These are phyloP conservation scores for Lignosus rhinocerotis DNA, from an alignment of 1,284 basidiomycete genomes.

Conservation along the genomic window DNA sequence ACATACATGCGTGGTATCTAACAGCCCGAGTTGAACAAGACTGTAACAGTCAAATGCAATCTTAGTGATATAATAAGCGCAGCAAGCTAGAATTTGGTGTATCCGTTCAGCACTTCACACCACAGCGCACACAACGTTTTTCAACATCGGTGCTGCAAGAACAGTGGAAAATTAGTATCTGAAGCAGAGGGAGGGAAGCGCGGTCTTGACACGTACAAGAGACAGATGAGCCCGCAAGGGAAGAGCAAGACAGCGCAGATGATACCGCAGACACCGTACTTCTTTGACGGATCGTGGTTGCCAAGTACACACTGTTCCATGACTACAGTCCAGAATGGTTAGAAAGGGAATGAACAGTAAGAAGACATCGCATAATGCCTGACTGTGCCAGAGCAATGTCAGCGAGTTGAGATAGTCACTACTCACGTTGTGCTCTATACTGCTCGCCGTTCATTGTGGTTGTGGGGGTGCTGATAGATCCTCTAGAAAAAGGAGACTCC, in stretches of 20 bases:
- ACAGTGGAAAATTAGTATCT: not conserved
- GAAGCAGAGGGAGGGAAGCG: not conserved
- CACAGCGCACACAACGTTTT: slow-evolving; percentile 25
- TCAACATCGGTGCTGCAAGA: slow-evolving; percentile 15
- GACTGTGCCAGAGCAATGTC: not conserved
- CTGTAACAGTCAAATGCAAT: not conserved
- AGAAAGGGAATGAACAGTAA: not conserved
- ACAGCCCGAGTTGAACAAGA: not conserved
- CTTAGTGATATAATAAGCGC: not conserved
- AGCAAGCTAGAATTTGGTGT: no score
- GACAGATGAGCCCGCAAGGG: slow-evolving; percentile 27
- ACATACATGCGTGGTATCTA: no score
- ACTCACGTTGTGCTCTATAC: no score
- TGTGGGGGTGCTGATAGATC: no score
- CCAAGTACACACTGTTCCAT: slow-evolving; percentile 23
- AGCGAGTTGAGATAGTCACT: no score
- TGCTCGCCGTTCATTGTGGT: no score
- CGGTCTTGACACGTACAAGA: slow-evolving; percentile 20
- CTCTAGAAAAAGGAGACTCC: no score
- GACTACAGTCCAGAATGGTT: not conserved
- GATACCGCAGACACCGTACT: slow-evolving; percentile 27
- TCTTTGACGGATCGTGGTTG: slow-evolving; percentile 25
- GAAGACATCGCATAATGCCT: not conserved
- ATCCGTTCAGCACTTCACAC: slow-evolving; percentile 10
- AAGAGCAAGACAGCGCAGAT: slow-evolving; percentile 26